phyloP scores from a whole-genome alignment of 495 filamentous ascomycete genomes.

The Penicillium mononematosum region DNA sequence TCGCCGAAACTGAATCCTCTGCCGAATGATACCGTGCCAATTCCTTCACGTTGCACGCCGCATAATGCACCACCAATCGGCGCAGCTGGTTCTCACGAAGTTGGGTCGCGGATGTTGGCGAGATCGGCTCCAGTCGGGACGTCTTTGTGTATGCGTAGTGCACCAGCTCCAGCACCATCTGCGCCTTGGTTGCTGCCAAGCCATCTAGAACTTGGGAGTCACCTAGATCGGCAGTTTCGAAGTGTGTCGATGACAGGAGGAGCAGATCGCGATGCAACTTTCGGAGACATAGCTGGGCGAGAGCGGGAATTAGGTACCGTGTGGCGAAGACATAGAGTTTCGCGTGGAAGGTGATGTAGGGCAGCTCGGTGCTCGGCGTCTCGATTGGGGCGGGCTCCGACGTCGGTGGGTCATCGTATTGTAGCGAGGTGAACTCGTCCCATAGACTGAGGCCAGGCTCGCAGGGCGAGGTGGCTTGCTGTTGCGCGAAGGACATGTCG shows the following conservation, averaged over 20 bases:
- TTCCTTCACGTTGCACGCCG: constrained; percentile 46
- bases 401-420: constrained; percentile 33
- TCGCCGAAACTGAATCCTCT: constrained; percentile 29
- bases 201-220: constrained; percentile 19
- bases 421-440: constrained; percentile 41
- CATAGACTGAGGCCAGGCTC: constrained; percentile 40
- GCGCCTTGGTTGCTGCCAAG: constrained; percentile 31
- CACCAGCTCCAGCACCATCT: constrained; percentile 43
- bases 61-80: constrained; percentile 44
- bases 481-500: constrained; percentile 46
- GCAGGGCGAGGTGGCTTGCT: constrained; percentile 30
- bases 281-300: constrained; percentile 45
- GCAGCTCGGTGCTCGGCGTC: constrained; percentile 23
- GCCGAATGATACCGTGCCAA: constrained; percentile 39
- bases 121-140: constrained; percentile 44
- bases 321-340: constrained; percentile 51
- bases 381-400: constrained; percentile 16
- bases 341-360: constrained; percentile 48
- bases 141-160: constrained; percentile 46
- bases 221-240: constrained; percentile 14
- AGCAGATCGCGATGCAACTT: constrained; percentile 43
- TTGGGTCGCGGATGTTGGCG: constrained; percentile 43
- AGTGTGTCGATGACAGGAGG: constrained; percentile 28
- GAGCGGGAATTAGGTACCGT: constrained; percentile 44
- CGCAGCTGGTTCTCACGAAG: constrained; percentile 48